A percentile compares a stretch with the other conserved stretches of the same genome.
phyloP scores from a whole-genome alignment of 202 grass and related monocot genomes.

The Digitaria exilis region DNA sequence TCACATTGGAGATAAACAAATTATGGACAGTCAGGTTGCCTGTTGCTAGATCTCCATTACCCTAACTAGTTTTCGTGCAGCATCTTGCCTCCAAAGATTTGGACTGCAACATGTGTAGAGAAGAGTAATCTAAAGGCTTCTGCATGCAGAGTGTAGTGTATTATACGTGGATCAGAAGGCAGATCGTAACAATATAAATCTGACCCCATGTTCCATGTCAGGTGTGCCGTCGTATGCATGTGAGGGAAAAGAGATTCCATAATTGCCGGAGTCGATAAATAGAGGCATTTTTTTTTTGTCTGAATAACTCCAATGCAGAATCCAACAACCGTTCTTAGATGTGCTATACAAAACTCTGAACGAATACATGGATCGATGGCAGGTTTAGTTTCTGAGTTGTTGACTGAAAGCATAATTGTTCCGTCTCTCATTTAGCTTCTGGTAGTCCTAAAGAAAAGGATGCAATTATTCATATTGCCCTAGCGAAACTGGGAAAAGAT shows the following conservation, averaged over 20 bases:
- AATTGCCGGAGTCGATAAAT: constrained; percentile 12
- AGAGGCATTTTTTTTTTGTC: constrained; percentile 8
- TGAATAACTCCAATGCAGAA: constrained; percentile 34
- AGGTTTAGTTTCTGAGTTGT: constrained; percentile 10
- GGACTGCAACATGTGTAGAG: background rate
- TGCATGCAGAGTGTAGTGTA: constrained; percentile 4
- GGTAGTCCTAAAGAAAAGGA: background rate
- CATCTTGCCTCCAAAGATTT: background rate
- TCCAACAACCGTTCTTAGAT: constrained; percentile 36
- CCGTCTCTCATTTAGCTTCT: background rate
- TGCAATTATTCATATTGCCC: background rate
- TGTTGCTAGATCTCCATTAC: background rate
- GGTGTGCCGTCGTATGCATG: constrained; percentile 28
- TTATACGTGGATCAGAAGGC: constrained; percentile 22
- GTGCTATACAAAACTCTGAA: background rate
- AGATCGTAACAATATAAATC: constrained; percentile 34
- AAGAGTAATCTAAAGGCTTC: background rate
- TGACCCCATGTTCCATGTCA: constrained; percentile 44
- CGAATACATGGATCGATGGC: background rate
- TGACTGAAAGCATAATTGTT: constrained; percentile 14
- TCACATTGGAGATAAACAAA: background rate
- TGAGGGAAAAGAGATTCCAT: constrained; percentile 27
- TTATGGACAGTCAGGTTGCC: background rate
- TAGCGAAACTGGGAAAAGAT: background rate
- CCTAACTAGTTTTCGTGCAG: background rate